Base-by-base conservation (phyloP, 176 grass and related monocot genomes). In the Lolium rigidum region DNA sequence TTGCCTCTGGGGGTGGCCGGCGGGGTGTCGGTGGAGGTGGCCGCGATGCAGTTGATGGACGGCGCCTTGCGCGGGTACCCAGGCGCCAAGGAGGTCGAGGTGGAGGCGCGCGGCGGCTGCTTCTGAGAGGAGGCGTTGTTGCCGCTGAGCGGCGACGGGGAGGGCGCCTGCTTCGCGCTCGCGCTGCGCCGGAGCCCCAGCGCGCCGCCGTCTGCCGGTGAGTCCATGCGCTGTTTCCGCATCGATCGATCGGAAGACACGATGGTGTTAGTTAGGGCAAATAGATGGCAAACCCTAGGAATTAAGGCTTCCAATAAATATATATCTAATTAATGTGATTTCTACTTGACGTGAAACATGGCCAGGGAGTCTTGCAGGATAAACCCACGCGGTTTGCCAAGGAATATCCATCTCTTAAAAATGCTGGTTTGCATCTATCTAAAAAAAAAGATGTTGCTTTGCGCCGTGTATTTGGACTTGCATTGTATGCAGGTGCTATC, bases 81-180 rank as follows among this genome's bases (percentile, higher is more conserved):
- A 1, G 83, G 83, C 62, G 79, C 78, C 74, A 15, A 20, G 12
- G 80, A 25, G 22, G 20, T 64, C 6, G 84, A 79, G 4, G 57
- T 51, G 3, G 80, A 68, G 14, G 46, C 24, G 13, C 28, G 74
- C 59, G 38, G 9, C 16, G 49, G 16, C 62, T 70, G n/a, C 81
- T 81, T 77, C 72, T 16, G 71, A 7, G 44, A 49, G 44, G 44
- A 50, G 9, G 74, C 16, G 7, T 61, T 46, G 71, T 70, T 90
- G 28, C 43, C 82, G 85, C 75, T 52, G 76, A 76, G 79, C 10
- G 89, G 76, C 48, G 85, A 59, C n/a, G 58, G 70, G 7, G 81
- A 13, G 15, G 78, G 43, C n/a, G 9, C 76, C 4, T 28, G 47
- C 72, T 26, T 11, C 76, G 18, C 85, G 76, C 89, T 91, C 0